phyloP scores from a whole-genome alignment of 768 basidiomycete species.

The Kwoniella sp. region DNA sequence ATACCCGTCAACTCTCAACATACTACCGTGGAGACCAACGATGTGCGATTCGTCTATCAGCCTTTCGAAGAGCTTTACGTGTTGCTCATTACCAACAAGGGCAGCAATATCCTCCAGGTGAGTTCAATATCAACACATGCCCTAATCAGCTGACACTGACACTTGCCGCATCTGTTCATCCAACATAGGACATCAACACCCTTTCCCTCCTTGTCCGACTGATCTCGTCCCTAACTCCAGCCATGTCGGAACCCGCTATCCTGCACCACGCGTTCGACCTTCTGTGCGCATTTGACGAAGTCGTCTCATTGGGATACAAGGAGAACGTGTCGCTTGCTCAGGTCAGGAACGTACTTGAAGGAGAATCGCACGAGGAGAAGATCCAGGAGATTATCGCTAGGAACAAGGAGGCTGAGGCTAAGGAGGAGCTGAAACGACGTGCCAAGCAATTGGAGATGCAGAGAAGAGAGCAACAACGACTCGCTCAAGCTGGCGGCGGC shows the following conservation, averaged over 20 bases:
- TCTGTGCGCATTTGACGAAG: conserved; percentile 93
- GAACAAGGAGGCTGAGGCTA: conserved; percentile 99
- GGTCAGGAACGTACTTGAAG: conserved; percentile 59
- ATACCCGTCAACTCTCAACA: conserved; percentile 93
- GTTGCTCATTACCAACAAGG: conserved; percentile 95
- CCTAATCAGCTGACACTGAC: too few species aligned
- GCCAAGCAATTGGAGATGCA: conserved; percentile 99
- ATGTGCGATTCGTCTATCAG: conserved; percentile 96
- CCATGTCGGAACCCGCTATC: conserved; percentile 67
- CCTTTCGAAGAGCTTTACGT: conserved; percentile 96
- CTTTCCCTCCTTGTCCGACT: conserved; percentile 90
- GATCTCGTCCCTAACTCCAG: conserved; percentile 64
- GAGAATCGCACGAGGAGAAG: conserved; percentile 61
- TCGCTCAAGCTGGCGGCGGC: conserved; percentile 62
- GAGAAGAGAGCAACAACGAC: conserved; percentile 85
- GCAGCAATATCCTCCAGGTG: conserved; percentile 90
- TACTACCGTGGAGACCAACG: conserved; percentile 91
- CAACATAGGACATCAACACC: conserved; percentile 84
- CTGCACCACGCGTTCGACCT: conserved; percentile 88
- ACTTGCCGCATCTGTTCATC: too few species aligned
- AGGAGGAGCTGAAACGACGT: conserved; percentile 96
- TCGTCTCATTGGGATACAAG: conserved; percentile 77
- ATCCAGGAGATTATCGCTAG: conserved; percentile 98
- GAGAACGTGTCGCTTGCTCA: conserved; percentile 59
- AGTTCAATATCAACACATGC: conserved; percentile 16